phyloP scores from a whole-genome alignment of 1,139 yeast species.

The Suhomyces atakaporum region DNA sequence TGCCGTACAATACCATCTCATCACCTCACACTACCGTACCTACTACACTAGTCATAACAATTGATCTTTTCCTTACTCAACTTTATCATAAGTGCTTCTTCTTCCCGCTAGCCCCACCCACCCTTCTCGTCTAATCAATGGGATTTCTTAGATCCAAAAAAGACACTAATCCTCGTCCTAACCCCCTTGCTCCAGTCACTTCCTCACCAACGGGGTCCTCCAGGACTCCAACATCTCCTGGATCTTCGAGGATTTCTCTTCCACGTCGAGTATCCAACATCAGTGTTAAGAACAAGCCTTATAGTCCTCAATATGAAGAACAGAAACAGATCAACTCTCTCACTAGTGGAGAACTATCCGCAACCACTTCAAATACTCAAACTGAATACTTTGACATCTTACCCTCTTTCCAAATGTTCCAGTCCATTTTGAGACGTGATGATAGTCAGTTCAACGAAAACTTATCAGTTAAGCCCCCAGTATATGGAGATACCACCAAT shows the following conservation, averaged over 20 bases:
- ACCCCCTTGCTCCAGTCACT: conserved; percentile 1
- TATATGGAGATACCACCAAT: conserved; percentile 37
- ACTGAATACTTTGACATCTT: conserved; percentile 55
- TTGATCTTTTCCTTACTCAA: too few species aligned
- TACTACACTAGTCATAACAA: too few species aligned
- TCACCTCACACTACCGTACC: too few species aligned
- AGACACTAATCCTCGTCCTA: too few species aligned
- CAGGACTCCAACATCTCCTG: conserved; percentile 4
- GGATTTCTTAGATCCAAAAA: too few species aligned
- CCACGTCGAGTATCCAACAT: conserved; percentile 1
- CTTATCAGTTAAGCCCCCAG: conserved; percentile 40
- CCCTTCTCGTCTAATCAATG: too few species aligned
- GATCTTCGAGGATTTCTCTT: not conserved
- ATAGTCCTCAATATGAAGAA: conserved; percentile 37
- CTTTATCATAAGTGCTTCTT: too few species aligned
- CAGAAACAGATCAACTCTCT: conserved; percentile 36
- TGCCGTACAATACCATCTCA: too few species aligned
- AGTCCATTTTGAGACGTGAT: conserved; percentile 52
- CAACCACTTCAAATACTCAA: conserved; percentile 31
- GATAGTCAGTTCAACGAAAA: conserved; percentile 46
- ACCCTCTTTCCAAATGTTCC: conserved; percentile 68
- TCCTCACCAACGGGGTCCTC: conserved; percentile 1
- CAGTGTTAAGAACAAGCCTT: conserved; percentile 25
- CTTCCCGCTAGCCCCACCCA: too few species aligned
- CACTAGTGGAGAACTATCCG: conserved; percentile 4